Base-by-base conservation (phyloP, 805 yeast species). In the Nakazawaea ishiwadae region DNA sequence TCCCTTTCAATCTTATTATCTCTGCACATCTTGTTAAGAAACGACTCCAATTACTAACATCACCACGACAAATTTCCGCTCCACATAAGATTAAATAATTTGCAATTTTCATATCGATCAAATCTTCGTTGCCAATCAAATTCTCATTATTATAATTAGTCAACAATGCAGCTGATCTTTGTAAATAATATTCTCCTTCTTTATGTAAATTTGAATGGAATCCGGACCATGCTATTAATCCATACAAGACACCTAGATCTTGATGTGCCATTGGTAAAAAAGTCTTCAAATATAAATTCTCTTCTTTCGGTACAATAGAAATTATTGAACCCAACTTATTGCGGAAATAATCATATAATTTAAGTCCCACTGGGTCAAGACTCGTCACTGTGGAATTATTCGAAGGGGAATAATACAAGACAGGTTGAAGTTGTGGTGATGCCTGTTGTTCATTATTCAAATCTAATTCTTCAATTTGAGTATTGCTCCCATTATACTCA, bases 31-130 rank as follows among this genome's bases (percentile, higher is more conserved):
- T 71, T 31, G 71, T 69, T 43, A 86, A 63, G 51, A 81, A 76
- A 20, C 74, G 67, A 2, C 82, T 73, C 95, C 95, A 86, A 53
- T 79, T 76, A 28, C 70, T 70, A 27, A 84, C 87, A 56, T 86
- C 95, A 6, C 95, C 95, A 48, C 79, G 73, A 60, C 91, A 85
- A 40, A 86, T 83, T 53, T 84, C 89, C 1, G 86, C 90, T n/a
- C 84, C 87, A 49, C 84, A 75, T 38, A 85, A 65, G 39, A 86
- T 75, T 47, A 85, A 60, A 40, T 82, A 65, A 14, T 81, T 75
- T 1, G 95, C 90, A 34, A 85, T 55, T 45, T 81, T 71, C 48
- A 62, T 52, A 27, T 73, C 55, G 12, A 66, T 56, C 8, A 59
- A 50, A 11, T 53, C 60, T 27, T 58, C 56, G 35, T 43, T 45